Percentiles rank a stretch among this genome's conserved stretches.
These are phyloP conservation scores for Neofusicoccum umdonicola DNA, from an alignment of 2,329 filamentous ascomycete genomes.

Conservation along the genomic window DNA sequence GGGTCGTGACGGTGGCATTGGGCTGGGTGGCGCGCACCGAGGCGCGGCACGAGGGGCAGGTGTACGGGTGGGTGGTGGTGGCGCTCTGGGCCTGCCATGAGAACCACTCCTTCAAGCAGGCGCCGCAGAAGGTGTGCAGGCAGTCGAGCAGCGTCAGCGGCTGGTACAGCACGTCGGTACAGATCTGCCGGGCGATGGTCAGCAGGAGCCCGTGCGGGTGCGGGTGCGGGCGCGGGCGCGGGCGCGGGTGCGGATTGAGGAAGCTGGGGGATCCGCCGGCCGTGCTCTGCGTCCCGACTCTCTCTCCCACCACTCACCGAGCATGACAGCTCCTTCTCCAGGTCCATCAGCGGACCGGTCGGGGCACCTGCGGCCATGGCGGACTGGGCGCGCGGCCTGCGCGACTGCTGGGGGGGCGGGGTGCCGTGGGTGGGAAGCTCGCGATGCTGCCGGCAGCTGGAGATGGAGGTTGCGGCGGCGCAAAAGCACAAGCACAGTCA, in stretches of 20 bases:
- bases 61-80: constrained; percentile 61
- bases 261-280: constrained; percentile 10
- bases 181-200: constrained; percentile 63
- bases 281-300: constrained; percentile 7
- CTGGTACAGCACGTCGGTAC: constrained; percentile 90
- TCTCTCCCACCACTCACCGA: constrained; percentile 65
- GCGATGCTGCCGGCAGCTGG: constrained; percentile 5
- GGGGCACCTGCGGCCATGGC: not conserved
- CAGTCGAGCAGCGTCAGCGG: constrained; percentile 90
- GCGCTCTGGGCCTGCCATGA: constrained; percentile 67
- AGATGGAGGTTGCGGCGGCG: not conserved
- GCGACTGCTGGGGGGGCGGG: not conserved
- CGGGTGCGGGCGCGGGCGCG: not conserved
- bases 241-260: not conserved
- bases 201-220: not conserved
- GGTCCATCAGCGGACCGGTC: constrained; percentile 47
- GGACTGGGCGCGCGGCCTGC: not conserved
- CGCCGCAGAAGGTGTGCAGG: constrained; percentile 92
- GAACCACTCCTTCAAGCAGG: constrained; percentile 96
- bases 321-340: constrained; percentile 93
- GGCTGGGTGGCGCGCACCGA: constrained; percentile 81
- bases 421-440: not conserved
- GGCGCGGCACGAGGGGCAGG: constrained; percentile 90
- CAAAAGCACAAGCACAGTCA: constrained; percentile 12
- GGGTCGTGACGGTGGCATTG: constrained; percentile 84